Base-by-base conservation (phyloP, 495 filamentous ascomycete species). In the Penicillium malachiteum region DNA sequence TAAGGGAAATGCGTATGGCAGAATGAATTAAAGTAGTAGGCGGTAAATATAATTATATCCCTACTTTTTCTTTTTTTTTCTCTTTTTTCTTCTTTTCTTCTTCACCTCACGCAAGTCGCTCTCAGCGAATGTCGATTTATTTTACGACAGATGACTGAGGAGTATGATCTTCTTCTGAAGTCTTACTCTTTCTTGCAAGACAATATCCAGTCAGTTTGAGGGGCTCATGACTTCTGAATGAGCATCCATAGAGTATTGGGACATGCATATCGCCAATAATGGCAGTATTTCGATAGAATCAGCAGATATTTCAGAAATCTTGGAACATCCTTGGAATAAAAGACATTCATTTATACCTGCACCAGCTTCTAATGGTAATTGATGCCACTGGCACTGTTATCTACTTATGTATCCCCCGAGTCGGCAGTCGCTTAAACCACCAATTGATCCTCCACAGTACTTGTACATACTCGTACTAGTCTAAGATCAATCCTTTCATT, bases 211-310 rank as follows among this genome's bases (percentile, higher is more conserved):
- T 68, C 59, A 71, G 76, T 78, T 78, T 78, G 76, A 78, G 74
- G 76, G 69, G 74, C 65, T 65, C 69, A 77, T 73, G 68, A 75
- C 59, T 41, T 54, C 58, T 77, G 76, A 59, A 61, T 78, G 74
- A 71, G 65, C 76, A 74, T 72, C 76, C 74, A 78, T 78, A 78
- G 71, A 59, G 63, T 56, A 63, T 78, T 73, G 73, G 70, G n/a
- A 49, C 47, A 49, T 49, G 14, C 5, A 4, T 33, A 17, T 48
- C 26, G 45, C 45, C 33, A 48, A 33, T 48, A 34, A n/a, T 12
- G 5, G 9, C 30, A 48, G 21, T 44, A 1, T 21, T 44, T 21
- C 17, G 26, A 26, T 42, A 42, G 21, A n/a, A 26, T 26, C 21
- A 4, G 21, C 21, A 26, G 21, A 26, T 26, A 26, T 26, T 26